phyloP scores from a whole-genome alignment of 2,329 filamentous ascomycete species.

The Pseudogymnoascus sp. region DNA sequence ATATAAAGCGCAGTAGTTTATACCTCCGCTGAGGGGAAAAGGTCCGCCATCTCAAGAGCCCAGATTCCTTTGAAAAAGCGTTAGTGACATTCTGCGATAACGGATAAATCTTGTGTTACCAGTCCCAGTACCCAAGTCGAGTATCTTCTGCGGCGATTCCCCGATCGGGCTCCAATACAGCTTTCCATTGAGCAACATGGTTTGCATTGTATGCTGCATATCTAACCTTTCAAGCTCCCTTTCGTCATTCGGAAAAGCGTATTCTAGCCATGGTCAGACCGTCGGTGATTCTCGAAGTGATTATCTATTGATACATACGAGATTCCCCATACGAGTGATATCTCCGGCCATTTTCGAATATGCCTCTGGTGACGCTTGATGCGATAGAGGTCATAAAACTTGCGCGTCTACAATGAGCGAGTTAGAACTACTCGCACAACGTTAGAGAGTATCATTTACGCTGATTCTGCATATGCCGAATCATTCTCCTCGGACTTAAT shows the following conservation, averaged over 20 bases:
- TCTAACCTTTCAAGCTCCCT: conserved; percentile 21
- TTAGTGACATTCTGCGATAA: background rate
- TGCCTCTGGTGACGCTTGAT: conserved; percentile 38
- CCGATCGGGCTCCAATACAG: background rate
- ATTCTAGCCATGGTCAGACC: conserved; percentile 20
- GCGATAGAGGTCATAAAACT: conserved; percentile 27
- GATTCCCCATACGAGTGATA: conserved; percentile 38
- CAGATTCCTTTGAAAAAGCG: background rate
- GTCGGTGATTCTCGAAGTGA: background rate
- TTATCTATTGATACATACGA: background rate
- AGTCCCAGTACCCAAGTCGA: conserved; percentile 19
- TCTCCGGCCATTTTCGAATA: conserved; percentile 39
- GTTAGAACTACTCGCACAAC: background rate
- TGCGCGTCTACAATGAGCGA: background rate
- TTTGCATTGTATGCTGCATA: background rate
- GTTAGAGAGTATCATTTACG: background rate
- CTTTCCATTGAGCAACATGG: background rate
- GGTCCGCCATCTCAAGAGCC: background rate
- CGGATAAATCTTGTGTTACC: conserved; percentile 9
- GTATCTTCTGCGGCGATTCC: conserved; percentile 14
- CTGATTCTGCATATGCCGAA: conserved; percentile 1
- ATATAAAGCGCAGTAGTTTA: background rate
- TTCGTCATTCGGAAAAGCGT: conserved; percentile 20
- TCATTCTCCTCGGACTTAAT: background rate
- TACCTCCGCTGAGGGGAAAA: background rate